phyloP scores from a whole-genome alignment of 352 stramenopile species.

The Phytophthora europaea region DNA sequence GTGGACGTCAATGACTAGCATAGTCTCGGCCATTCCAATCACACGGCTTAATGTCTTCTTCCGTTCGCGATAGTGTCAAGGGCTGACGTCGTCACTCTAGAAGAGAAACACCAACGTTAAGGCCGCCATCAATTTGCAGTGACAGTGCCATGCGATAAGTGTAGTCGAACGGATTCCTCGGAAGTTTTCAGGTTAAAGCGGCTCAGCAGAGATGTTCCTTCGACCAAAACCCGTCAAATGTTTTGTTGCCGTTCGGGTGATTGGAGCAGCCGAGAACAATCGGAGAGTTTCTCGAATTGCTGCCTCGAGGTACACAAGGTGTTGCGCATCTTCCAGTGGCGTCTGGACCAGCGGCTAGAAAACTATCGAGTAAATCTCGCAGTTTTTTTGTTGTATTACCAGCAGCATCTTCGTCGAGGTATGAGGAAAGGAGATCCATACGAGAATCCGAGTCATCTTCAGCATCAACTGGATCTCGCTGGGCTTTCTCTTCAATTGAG shows the following conservation, averaged over 20 bases:
- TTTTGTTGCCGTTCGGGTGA: constrained; percentile 53
- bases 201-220: no score
- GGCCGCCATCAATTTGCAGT: constrained; percentile 41
- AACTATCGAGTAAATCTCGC: constrained; percentile 79
- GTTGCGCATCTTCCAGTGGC: constrained; percentile 62
- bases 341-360: constrained; percentile 72
- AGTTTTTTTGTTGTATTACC: constrained; percentile 61
- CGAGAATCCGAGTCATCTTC: neutral
- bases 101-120: constrained; percentile 26
- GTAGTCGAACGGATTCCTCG: constrained; percentile 28
- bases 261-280: constrained; percentile 64
- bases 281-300: constrained; percentile 60
- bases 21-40: neutral
- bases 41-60: neutral
- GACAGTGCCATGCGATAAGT: constrained; percentile 49
- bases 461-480: neutral
- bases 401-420: constrained; percentile 42
- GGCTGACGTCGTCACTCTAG: neutral
- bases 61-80: neutral
- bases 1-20: constrained; percentile 14
- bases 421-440: constrained; percentile 55
- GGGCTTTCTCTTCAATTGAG: constrained; percentile 26
- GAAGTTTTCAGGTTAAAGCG: constrained; percentile 44
- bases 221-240: no score
- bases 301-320: constrained; percentile 60